Evolutionary conservation across 768 basidiomycete species (phyloP).

Genomic region (Sutorius australiensis): DNA sequence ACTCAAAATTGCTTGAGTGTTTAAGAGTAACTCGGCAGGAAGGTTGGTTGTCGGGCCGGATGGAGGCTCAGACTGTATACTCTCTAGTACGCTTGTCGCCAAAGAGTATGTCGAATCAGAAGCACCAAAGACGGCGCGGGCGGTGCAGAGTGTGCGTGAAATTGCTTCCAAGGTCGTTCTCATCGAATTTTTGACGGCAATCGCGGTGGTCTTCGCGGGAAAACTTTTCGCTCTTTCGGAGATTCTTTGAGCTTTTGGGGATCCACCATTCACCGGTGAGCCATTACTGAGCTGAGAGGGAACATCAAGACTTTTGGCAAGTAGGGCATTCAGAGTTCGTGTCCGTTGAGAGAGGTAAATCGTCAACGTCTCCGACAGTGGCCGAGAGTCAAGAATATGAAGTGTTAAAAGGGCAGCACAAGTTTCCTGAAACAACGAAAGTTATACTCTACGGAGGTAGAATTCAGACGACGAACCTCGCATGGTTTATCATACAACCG

Average conservation of each 20-base stretch:
- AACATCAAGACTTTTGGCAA: conserved; percentile 33
- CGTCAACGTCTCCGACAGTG: conserved; percentile 66
- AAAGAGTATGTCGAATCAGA: conserved; percentile 39
- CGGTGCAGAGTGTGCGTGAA: conserved; percentile 52
- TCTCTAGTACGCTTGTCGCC: conserved; percentile 52
- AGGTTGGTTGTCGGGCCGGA: conserved; percentile 28
- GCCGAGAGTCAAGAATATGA: conserved; percentile 84
- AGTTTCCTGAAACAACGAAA: conserved; percentile 45
- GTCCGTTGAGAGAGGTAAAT: conserved; percentile 70
- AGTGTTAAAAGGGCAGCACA: conserved; percentile 80
- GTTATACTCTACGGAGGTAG: not conserved
- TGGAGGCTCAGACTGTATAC: conserved; percentile 53
- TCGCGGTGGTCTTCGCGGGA: conserved; percentile 36
- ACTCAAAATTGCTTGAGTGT: conserved; percentile 63
- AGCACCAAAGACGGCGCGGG: conserved; percentile 55
- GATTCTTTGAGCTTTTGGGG: conserved; percentile 16
- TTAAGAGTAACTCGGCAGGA: conserved; percentile 54
- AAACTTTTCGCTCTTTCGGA: not conserved
- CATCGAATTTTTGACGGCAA: conserved; percentile 53
- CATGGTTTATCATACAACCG: conserved; percentile 53
- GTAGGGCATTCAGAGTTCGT: conserved; percentile 48
- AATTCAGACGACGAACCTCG: conserved; percentile 42
- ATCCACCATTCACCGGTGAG: conserved; percentile 35
- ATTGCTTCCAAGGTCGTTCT: conserved; percentile 53
- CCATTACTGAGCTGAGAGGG: conserved; percentile 31